Conservation (phyloP, 1,284 basidiomycete species). For the Mycocalia duriaeana region DNA sequence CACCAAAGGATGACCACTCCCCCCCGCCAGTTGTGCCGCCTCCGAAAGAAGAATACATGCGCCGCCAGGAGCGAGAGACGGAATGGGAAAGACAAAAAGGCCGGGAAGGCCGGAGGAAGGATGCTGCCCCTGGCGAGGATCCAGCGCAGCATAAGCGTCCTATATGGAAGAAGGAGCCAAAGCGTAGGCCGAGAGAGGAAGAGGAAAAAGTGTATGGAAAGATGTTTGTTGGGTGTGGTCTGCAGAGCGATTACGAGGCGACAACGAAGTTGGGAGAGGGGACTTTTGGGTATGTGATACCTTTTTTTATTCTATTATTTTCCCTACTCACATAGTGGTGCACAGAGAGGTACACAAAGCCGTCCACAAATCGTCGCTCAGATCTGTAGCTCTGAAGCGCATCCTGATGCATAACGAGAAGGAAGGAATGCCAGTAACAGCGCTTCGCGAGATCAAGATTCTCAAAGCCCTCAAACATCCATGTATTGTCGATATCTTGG, state of each 20-base stretch:
- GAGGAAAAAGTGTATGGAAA: conserved; percentile 65
- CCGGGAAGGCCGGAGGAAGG: conserved; percentile 13
- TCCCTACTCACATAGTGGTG: no score
- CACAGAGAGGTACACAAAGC: conserved; percentile 88
- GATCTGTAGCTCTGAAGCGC: conserved; percentile 84
- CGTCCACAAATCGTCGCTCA: conserved; percentile 56
- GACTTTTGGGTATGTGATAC: conserved; percentile 80
- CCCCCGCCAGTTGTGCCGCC: conserved; percentile 34
- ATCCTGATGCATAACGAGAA: conserved; percentile 96
- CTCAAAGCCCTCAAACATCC: conserved; percentile 86
- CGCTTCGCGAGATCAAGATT: conserved; percentile 97
- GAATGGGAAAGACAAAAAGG: not conserved
- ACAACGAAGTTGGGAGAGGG: conserved; percentile 90
- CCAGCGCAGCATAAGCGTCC: no score
- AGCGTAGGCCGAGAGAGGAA: conserved; percentile 55
- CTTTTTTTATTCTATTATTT: conserved; percentile 5
- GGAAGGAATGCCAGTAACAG: conserved; percentile 95
- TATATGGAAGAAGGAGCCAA: conserved; percentile 31
- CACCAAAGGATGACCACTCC: conserved; percentile 40
- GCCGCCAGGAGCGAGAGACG: conserved; percentile 14
- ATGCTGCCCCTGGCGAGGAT: conserved; percentile 25
- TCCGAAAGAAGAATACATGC: conserved; percentile 5
- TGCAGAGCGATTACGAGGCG: conserved; percentile 73
- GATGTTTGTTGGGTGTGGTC: conserved; percentile 73
- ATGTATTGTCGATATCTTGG: conserved; percentile 83